A percentile compares a stretch with the other conserved stretches of the same genome.
Evolutionary conservation across 768 basidiomycete genomes (phyloP).

Genomic region (Psilocybe azurescens): DNA sequence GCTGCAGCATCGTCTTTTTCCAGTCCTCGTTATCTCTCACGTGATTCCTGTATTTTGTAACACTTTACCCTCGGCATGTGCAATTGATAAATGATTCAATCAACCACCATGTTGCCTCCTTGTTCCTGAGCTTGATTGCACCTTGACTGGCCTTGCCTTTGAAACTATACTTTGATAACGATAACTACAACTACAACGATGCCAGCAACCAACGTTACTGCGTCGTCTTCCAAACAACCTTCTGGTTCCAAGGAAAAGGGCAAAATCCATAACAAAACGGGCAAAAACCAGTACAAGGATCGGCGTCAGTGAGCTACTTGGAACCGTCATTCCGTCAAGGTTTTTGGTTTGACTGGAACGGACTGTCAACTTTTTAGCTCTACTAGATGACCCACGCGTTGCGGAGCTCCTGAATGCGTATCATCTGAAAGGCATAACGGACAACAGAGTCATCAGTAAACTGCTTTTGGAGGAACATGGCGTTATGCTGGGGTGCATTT

Average conservation of each 20-base stretch:
- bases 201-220: neutral
- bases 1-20: neutral
- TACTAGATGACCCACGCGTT: slow-evolving; percentile 27
- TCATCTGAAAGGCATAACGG: slow-evolving; percentile 31
- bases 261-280: slow-evolving; percentile 27
- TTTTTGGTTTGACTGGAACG: neutral
- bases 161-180: too few relatives aligned
- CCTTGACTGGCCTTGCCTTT: too few relatives aligned
- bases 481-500: slow-evolving; percentile 34
- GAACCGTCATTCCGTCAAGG: neutral
- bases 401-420: slow-evolving; percentile 25
- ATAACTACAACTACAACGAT: neutral
- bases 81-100: neutral
- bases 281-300: slow-evolving; percentile 35
- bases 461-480: slow-evolving; percentile 32
- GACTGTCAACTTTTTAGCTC: slow-evolving; percentile 18
- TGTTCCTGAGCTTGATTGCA: neutral
- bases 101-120: neutral
- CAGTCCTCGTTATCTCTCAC: neutral
- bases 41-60: neutral
- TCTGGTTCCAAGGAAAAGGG: slow-evolving; percentile 1
- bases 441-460: slow-evolving; percentile 28
- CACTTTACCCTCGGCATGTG: neutral
- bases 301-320: slow-evolving; percentile 27
- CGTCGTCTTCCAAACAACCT: slow-evolving; percentile 3